Evolutionary conservation across 257 asterid species (phyloP).

Genomic region (Scutellaria baicalensis): DNA sequence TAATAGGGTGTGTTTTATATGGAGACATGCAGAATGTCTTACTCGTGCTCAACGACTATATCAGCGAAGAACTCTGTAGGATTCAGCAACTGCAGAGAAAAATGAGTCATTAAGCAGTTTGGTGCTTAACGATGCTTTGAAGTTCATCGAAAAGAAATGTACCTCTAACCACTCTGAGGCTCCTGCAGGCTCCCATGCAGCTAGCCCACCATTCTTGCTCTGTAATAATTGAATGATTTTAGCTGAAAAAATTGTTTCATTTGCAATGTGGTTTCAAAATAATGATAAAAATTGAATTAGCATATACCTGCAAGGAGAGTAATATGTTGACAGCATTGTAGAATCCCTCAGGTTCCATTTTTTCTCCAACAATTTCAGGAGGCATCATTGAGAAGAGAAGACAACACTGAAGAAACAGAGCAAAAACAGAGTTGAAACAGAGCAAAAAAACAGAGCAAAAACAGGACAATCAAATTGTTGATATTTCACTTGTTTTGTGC

Average conservation of each 20-base stretch:
- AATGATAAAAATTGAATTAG: too few relatives aligned
- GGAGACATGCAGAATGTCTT: constrained; percentile 24
- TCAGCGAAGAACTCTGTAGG: constrained; percentile 73
- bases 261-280: too few relatives aligned
- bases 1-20: too few relatives aligned
- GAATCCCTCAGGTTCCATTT: constrained; percentile 55
- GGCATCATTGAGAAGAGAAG: constrained; percentile 82
- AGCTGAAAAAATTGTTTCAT: neutral
- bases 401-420: constrained; percentile 44
- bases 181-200: constrained; percentile 99
- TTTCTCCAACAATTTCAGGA: constrained; percentile 60
- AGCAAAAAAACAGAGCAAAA: neutral
- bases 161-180: constrained; percentile 83
- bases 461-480: neutral
- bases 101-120: neutral
- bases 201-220: constrained; percentile 88
- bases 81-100: constrained; percentile 45
- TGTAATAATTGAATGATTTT: constrained; percentile 18
- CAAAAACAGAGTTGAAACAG: neutral
- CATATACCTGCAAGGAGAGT: constrained; percentile 60
- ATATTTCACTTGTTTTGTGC: neutral
- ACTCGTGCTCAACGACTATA: constrained; percentile 68
- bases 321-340: constrained; percentile 73
- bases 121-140: neutral
- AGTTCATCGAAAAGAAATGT: neutral